Evolutionary conservation across 768 basidiomycete genomes (phyloP), one percentile per base, ranked within the genome.

Genomic region (Serendipita sp.): DNA sequence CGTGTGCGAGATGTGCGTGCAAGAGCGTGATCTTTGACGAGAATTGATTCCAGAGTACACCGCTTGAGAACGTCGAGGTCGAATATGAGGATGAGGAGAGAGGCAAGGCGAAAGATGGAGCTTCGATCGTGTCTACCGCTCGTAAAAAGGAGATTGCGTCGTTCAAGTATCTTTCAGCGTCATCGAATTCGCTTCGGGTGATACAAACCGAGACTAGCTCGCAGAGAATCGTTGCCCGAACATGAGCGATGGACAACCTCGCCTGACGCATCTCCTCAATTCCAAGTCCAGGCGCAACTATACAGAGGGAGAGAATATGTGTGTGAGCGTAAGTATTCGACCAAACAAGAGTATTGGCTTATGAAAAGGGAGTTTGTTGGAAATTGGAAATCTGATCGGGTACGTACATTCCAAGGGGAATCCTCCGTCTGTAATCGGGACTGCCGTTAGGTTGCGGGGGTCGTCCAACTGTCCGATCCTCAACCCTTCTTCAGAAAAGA

Each of bases 1-100:
- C 81, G 70, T 91, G 88, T 3, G 86, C 83, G 33, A 90, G 79
- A 66, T 91, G 86, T 0, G 83, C 88, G 62, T 87, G 80, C 64
- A 84, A 79, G 4, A 90, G 75, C 3, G 84, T 78, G 10, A 88
- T 81, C 3, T 85, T 81, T 0, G 83, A 78, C 1, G 82, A 75
- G 68, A 83, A 88, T 0, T 71, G 60, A 33, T 70, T 65, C 68
- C 86, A 91, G 44, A 87, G 73, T n/a, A 72, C 70, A 62, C 48
- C 48, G 23, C 23, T 23, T 31, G 13, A 40, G 37, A 13, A 40
- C 6, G 37, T 5, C 5, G 37, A 13, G 13, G 37, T 40, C 5
- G 37, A 40, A 40, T 5, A 40, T 5, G 37, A 40, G 37, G 37
- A 40, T 5, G 13, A 40, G 37, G 1, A 13, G 1, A 6, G 37